These are phyloP conservation scores for Salicornia ramosissima DNA, from an alignment of 148 eudicot genomes.

Conservation along the genomic window DNA sequence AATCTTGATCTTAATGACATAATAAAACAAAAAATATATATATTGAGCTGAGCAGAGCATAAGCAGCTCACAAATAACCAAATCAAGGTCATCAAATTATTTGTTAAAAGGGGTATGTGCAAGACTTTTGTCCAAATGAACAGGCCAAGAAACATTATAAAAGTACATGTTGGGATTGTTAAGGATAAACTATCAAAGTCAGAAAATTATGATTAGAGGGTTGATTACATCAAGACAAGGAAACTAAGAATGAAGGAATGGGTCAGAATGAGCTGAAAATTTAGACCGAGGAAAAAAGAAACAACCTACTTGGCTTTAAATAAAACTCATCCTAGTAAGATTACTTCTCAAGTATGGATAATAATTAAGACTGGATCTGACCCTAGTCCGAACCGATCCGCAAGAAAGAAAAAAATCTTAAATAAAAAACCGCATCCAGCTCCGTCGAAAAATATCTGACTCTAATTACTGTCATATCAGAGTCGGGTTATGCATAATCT, in stretches of 20 bases:
- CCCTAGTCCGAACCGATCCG: no score
- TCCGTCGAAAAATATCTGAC: no score
- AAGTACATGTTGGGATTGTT: neutral
- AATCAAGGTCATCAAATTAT: slow-evolving; percentile 20
- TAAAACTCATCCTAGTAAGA: neutral
- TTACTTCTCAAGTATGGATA: slow-evolving; percentile 2
- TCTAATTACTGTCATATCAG: no score
- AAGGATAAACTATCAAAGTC: neutral
- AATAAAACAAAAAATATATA: neutral
- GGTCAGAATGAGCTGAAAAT: slow-evolving; percentile 17
- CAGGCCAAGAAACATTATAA: neutral
- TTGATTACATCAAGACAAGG: neutral
- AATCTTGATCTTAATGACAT: neutral
- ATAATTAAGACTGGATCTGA: no score
- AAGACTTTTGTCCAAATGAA: slow-evolving; percentile 3
- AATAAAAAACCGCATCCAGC: no score
- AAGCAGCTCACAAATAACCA: slow-evolving; percentile 16
- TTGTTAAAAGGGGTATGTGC: slow-evolving; percentile 4
- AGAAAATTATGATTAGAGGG: slow-evolving; percentile 1
- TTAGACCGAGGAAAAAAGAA: neutral
- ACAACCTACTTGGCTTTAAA: neutral
- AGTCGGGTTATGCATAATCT: no score
- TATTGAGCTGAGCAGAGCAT: neutral
- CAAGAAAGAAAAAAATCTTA: no score
- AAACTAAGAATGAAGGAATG: slow-evolving; percentile 13